Conservation (phyloP, 352 stramenopile species). For the Blastocystis sp. region DNA sequence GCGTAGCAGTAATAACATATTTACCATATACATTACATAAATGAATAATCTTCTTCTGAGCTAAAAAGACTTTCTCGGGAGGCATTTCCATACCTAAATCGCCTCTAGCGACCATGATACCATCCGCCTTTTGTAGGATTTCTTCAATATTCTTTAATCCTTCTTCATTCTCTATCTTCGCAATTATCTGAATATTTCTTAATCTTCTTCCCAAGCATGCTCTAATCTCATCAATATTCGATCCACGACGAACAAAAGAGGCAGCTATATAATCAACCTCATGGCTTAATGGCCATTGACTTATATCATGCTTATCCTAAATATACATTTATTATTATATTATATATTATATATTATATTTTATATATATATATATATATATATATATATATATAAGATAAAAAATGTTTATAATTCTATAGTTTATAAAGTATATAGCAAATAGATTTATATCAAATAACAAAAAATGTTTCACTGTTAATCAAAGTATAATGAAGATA, state of each 20-base stretch:
- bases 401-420: too few relatives aligned
- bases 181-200: conserved; percentile 76
- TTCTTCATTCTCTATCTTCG: conserved; percentile 93
- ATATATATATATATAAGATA: too few relatives aligned
- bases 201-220: conserved; percentile 57
- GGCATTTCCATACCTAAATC: conserved; percentile 93
- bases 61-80: conserved; percentile 83
- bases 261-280: conserved; percentile 87
- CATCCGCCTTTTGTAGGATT: conserved; percentile 81
- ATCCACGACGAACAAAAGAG: conserved; percentile 82
- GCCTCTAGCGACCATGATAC: conserved; percentile 92
- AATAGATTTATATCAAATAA: too few relatives aligned
- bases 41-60: conserved; percentile 95
- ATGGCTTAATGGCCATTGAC: conserved; percentile 77
- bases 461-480: too few relatives aligned
- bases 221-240: conserved; percentile 85
- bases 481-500: too few relatives aligned
- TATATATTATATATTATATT: too few relatives aligned
- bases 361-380: too few relatives aligned
- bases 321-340: too few relatives aligned
- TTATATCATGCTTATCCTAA: conserved; percentile 52
- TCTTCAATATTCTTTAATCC: conserved; percentile 77
- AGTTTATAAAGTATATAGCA: too few relatives aligned
- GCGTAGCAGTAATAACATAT: conserved; percentile 84
- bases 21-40: conserved; percentile 84